phyloP scores from a whole-genome alignment of 306 rosid genomes.

The Quercus gilva region DNA sequence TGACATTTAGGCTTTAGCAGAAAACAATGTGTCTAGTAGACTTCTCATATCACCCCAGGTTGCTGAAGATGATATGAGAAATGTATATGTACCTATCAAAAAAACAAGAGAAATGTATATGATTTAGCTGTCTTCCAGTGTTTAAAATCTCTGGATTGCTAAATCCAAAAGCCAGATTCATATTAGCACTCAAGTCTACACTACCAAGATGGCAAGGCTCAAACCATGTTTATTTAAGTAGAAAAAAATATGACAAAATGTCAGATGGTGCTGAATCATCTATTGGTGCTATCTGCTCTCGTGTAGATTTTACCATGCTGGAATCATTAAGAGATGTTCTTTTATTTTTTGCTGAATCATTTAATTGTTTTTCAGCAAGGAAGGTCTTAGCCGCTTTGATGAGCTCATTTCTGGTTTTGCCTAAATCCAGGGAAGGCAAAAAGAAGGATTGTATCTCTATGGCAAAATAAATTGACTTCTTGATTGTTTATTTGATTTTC shows the following conservation, averaged over 20 bases:
- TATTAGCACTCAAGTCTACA: too few species aligned
- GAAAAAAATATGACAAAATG: too few species aligned
- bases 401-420: not conserved
- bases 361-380: not conserved
- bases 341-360: not conserved
- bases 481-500: constrained; percentile 3
- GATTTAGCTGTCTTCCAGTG: not conserved
- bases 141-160: not conserved
- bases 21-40: not conserved
- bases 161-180: not conserved
- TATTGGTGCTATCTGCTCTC: not conserved
- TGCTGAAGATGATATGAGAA: not conserved
- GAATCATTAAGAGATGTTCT: not conserved
- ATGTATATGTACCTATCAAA: too few species aligned
- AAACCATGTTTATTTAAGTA: too few species aligned
- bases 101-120: not conserved
- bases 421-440: not conserved
- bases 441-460: constrained; percentile 16
- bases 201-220: too few species aligned
- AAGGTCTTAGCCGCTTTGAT: not conserved
- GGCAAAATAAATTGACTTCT: not conserved
- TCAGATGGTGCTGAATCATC: not conserved
- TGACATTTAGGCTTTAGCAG: not conserved
- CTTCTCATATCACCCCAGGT: not conserved
- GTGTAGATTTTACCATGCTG: not conserved